A percentile compares a stretch with the other conserved stretches of the same genome.
These are phyloP conservation scores for Aspergillus caelatus DNA, from an alignment of 2,329 filamentous ascomycete genomes.

Conservation along the genomic window DNA sequence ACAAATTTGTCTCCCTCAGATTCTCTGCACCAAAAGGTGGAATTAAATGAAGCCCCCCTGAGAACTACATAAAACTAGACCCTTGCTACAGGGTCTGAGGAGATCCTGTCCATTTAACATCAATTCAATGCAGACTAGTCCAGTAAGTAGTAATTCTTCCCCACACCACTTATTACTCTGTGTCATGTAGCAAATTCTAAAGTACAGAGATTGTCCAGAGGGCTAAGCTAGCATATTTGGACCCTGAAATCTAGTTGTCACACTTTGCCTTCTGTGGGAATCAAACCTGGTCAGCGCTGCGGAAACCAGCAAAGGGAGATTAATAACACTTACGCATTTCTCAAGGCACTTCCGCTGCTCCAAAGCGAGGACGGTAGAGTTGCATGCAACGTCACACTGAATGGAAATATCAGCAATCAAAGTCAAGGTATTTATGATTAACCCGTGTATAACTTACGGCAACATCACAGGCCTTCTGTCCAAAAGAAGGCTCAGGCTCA, in stretches of 20 bases:
- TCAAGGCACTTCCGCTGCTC: neutral
- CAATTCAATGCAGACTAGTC: neutral
- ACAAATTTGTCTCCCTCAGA: too few species aligned
- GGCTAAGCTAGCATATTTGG: neutral
- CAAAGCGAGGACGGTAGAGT: neutral
- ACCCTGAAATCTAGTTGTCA: neutral
- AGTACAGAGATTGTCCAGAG: neutral
- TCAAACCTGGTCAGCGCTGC: neutral
- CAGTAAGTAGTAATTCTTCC: neutral
- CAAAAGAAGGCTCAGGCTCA: neutral
- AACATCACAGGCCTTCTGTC: neutral
- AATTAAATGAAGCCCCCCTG: too few species aligned
- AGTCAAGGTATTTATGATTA: neutral
- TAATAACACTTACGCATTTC: neutral
- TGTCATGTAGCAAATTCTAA: neutral
- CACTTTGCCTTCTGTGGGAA: neutral
- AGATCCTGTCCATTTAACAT: too few species aligned
- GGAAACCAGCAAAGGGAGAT: fast-evolving
- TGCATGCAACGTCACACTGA: neutral
- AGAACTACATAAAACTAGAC: too few species aligned
- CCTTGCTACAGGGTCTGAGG: too few species aligned
- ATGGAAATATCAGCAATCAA: neutral
- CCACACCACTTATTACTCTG: neutral
- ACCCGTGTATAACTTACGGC: neutral
- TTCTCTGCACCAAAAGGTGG: too few species aligned